A percentile compares a stretch with the other conserved stretches of the same genome.
These are phyloP conservation scores for Parathielavia appendiculata DNA, from an alignment of 495 filamentous ascomycete species.

Conservation along the genomic window DNA sequence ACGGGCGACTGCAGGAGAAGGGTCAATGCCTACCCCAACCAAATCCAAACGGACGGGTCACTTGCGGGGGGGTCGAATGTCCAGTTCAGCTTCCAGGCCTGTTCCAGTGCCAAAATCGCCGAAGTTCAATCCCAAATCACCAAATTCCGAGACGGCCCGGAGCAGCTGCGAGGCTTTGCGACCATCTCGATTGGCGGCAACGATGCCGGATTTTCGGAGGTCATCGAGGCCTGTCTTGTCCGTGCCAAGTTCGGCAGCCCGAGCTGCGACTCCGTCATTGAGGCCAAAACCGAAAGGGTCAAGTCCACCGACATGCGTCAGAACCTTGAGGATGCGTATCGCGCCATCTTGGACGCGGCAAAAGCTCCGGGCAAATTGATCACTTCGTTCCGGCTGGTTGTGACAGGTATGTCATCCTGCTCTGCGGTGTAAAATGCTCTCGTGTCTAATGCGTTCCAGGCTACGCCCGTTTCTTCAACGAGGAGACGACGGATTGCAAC, in stretches of 20 bases:
- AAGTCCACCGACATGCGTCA: not conserved
- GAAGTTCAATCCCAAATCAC: not conserved
- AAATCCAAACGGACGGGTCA: not conserved
- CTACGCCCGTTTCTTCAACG: not conserved
- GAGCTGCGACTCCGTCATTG: not conserved
- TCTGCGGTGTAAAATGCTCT: too few relatives aligned
- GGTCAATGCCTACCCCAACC: not conserved
- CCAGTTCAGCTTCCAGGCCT: not conserved
- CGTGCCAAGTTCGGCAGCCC: not conserved
- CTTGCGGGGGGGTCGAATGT: not conserved
- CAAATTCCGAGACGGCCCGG: not conserved
- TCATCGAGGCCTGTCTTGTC: not conserved
- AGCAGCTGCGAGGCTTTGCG: not conserved
- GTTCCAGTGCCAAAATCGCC: not conserved
- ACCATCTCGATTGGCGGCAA: constrained; percentile 2
- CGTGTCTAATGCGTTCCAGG: not conserved
- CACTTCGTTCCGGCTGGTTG: not conserved
- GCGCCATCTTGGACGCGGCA: not conserved
- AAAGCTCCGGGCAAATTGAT: not conserved
- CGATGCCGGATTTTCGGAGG: not conserved
- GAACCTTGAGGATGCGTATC: not conserved
- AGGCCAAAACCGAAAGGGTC: not conserved
- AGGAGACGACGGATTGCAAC: not conserved
- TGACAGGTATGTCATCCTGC: not conserved
- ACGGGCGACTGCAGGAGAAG: not conserved